Evolutionary conservation across 2,329 filamentous ascomycete species (phyloP), one percentile per base, ranked within the genome.

Genomic region (Cytospora paraplurivora): DNA sequence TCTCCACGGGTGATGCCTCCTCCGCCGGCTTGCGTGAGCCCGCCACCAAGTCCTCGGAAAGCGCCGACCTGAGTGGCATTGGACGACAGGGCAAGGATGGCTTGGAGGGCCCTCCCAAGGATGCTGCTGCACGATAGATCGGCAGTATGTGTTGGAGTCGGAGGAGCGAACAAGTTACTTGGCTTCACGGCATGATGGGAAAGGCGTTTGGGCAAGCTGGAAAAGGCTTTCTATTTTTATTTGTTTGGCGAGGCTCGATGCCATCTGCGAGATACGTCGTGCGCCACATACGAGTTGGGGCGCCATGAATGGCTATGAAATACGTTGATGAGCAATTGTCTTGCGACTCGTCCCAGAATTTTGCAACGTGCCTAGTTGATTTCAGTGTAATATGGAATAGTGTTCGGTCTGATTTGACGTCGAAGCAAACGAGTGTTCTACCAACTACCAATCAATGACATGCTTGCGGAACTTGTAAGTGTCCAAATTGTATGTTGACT

Each of bases 41-140:
- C 4, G 84, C 85, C 5, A 87, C 87, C 47, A 83, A 82, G 66
- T 80, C 79, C 50, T 78, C 52, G 74, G 83, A 81, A 5, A 51
- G 35, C 33, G 79, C 81, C 52, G 82, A 85, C 71, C 77, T 88
- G 73, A 86, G 81, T 72, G 76, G 78, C 44, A 81, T 91, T 62
- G 89, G 88, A 13, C 81, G 88, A 52, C 81, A 90, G 74, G 88
- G 79, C 60, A 80, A 85, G 71, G 87, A 91, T 38, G 78, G 78
- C 44, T 74, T 89, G 12, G 74, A 78, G 11, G 80, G 79, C 2
- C 75, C 85, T 27, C 86, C 87, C 19, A 84, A 83, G 72, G 88
- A 90, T 74, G 86, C 85, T 53, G 77, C 79, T n/a, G 74, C 79
- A 17, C 76, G 78, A 57, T 83, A 79, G 67, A 56, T 27, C 32